Percentiles rank a stretch among this genome's conserved stretches.
Evolutionary conservation across 345 rosid genomes (phyloP).

Genomic region (Linum trigynum): DNA sequence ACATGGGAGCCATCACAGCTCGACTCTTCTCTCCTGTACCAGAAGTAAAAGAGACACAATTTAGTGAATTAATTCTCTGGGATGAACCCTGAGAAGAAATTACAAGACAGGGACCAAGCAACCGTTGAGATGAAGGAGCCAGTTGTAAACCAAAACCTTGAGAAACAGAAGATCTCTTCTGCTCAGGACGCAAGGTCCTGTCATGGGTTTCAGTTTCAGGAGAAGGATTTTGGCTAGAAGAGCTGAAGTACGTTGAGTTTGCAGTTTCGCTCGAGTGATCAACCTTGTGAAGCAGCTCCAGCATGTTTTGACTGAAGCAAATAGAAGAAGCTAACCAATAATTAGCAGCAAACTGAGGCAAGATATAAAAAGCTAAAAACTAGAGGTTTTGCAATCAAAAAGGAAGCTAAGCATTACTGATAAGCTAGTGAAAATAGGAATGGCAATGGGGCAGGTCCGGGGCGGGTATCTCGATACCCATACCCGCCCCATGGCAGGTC

Average conservation of each 20-base stretch:
- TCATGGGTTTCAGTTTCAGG: constrained; percentile 44
- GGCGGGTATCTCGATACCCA: too few relatives aligned
- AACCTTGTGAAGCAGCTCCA: constrained; percentile 88
- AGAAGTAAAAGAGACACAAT: constrained; percentile 24
- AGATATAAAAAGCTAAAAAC: not conserved
- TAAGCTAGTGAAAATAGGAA: too few relatives aligned
- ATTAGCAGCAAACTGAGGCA: not conserved
- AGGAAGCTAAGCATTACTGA: too few relatives aligned
- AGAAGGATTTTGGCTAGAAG: constrained; percentile 31
- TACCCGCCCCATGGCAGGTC: too few relatives aligned
- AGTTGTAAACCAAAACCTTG: constrained; percentile 76
- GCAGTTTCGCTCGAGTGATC: constrained; percentile 49
- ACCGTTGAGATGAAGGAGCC: constrained; percentile 70
- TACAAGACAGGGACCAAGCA: constrained; percentile 26
- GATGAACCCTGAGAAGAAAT: constrained; percentile 33
- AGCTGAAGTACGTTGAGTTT: constrained; percentile 34
- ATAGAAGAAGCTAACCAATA: not conserved
- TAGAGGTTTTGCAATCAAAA: not conserved
- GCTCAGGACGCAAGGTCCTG: constrained; percentile 46
- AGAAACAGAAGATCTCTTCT: constrained; percentile 44
- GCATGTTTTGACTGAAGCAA: constrained; percentile 66
- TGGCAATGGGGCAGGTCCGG: too few relatives aligned
- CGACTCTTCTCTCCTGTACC: constrained; percentile 35
- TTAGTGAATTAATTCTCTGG: constrained; percentile 21
- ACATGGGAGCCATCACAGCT: constrained; percentile 34